Base-by-base conservation (phyloP, 257 asterid genomes). In the Scutellaria barbata region DNA sequence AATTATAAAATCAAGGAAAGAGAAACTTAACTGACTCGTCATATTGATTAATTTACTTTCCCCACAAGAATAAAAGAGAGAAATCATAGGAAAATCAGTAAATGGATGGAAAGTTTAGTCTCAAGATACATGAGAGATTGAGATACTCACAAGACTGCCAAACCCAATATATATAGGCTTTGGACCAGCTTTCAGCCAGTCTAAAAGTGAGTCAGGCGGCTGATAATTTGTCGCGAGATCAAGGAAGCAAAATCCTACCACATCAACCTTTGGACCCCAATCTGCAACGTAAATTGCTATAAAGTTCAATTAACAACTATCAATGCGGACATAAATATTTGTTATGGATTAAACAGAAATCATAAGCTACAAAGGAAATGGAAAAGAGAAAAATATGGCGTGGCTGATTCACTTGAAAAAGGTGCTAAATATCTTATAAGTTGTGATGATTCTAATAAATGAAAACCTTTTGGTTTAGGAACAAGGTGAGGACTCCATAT, bases 401-500 rank as follows among this genome's bases (percentile, higher is more conserved):
- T 12, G 54, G 35, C 30, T 55, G 62, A 47, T 60, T 67, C 48
- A 35, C 66, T 50, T 30, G 25, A 13, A 10, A 53, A 43, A 69
- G 30, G 57, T 11, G 72, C 58, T 42, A 63, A 60, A 53, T 30
- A 35, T 33, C 10, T 22, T 52, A 69, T 33, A 72, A 60, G 35
- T 62, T 47, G 37, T 42, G 37, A 63, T 73, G 82, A 90, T 85
- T 77, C 85, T 89, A 67, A 87, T 90, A 46, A 70, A 82, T 50
- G 58, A 74, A 74, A 39, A 94, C 99, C 99, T 94, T 94, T 94
- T 71, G 97, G 97, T 79, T 94, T 94, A 40, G 99, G 96, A 66
- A 94, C 99, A 71, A 94, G 97, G 76, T 94, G 97, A 74, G 99
- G 99, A 79, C 99, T 94, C 97, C 99, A 94, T 59, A 94, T 94